Evolutionary conservation across 257 asterid species (phyloP).

Genomic region (Solanum infundibuliforme): DNA sequence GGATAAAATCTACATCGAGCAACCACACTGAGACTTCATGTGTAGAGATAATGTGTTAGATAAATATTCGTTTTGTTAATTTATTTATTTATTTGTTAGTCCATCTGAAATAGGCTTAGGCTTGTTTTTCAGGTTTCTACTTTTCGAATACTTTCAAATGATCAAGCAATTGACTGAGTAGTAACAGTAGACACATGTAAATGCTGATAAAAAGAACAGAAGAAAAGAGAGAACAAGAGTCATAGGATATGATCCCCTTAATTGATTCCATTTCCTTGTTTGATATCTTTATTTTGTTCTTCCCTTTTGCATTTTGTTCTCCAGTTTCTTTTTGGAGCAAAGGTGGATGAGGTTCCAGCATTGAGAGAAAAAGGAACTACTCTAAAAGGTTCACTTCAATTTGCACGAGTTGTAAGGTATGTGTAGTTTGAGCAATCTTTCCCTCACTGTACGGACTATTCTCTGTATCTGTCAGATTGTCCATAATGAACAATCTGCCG

Average conservation of each 20-base stretch:
- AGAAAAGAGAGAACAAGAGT: background rate
- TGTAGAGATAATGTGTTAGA: background rate
- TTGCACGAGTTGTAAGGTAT: slow-evolving; percentile 38
- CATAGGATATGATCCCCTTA: background rate
- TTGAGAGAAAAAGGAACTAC: slow-evolving; percentile 26
- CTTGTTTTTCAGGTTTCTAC: background rate
- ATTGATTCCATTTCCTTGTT: background rate
- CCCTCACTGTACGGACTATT: background rate
- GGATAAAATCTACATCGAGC: background rate
- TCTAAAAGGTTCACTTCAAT: slow-evolving; percentile 27
- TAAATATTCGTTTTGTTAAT: background rate
- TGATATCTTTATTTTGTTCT: background rate
- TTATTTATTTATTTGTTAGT: background rate
- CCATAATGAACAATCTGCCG: background rate
- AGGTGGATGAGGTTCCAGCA: slow-evolving; percentile 29
- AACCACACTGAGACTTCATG: background rate
- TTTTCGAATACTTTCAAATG: background rate
- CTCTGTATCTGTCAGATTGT: background rate
- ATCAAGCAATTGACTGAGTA: background rate
- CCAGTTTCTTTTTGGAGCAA: slow-evolving; percentile 43
- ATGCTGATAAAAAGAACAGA: background rate
- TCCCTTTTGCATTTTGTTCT: background rate
- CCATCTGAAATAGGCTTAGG: background rate
- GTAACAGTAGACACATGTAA: background rate
- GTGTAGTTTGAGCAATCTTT: background rate